Conservation (phyloP, 805 yeast genomes). For the Barnettozyma botsteinii region DNA sequence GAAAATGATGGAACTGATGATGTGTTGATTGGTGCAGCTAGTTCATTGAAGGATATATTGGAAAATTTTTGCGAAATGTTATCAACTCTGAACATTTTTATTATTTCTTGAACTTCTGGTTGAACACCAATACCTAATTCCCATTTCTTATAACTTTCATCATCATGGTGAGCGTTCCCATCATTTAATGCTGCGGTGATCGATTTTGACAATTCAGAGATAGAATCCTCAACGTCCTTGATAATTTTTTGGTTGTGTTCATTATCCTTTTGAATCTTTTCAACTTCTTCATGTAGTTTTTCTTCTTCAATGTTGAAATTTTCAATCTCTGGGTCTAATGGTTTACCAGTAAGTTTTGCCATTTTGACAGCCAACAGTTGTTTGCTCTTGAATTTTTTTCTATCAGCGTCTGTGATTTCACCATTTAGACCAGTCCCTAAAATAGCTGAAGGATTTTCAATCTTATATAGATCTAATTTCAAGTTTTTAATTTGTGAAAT, state of each 20-base stretch:
- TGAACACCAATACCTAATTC: constrained; percentile 76
- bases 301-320: constrained; percentile 31
- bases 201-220: constrained; percentile 49
- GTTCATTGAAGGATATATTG: constrained; percentile 7
- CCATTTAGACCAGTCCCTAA: constrained; percentile 87
- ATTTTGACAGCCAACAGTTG: constrained; percentile 76
- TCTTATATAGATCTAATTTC: constrained; percentile 57
- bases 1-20: constrained; percentile 1
- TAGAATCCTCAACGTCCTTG: constrained; percentile 64
- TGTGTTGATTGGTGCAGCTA: constrained; percentile 6
- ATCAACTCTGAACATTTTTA: constrained; percentile 17
- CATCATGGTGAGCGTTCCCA: constrained; percentile 3
- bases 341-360: constrained; percentile 87
- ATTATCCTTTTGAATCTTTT: constrained; percentile 47
- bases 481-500: constrained; percentile 63
- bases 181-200: constrained; percentile 28
- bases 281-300: constrained; percentile 43
- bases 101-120: constrained; percentile 33
- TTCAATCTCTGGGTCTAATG: constrained; percentile 33
- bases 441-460: constrained; percentile 63
- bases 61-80: constrained; percentile 18
- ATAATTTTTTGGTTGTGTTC: constrained; percentile 52
- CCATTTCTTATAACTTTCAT: constrained; percentile 52
- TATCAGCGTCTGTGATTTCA: constrained; percentile 73
- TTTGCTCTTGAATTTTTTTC: constrained; percentile 71